These are phyloP conservation scores for Boletellus ananas DNA, from an alignment of 768 basidiomycete genomes.

Conservation along the genomic window DNA sequence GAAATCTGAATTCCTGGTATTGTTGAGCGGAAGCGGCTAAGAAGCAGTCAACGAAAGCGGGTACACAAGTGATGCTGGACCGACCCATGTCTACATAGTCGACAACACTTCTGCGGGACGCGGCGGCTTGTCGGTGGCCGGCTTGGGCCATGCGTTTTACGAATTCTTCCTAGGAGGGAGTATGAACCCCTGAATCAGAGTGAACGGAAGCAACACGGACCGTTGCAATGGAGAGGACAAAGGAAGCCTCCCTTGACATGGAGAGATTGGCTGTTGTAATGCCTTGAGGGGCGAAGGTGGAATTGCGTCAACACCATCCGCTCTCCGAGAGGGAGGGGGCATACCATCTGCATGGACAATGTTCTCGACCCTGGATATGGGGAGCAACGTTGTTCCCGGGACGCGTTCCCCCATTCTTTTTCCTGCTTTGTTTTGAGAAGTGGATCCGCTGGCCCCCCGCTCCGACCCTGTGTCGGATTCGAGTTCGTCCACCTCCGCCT, in stretches of 20 bases:
- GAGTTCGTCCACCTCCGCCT: constrained; percentile 33
- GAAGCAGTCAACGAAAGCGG: constrained; percentile 6
- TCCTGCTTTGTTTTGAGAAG: constrained; percentile 25
- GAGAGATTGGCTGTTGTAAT: constrained; percentile 59
- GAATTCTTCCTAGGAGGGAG: constrained; percentile 69
- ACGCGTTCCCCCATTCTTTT: constrained; percentile 40
- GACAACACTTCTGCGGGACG: constrained; percentile 54
- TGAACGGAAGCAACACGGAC: constrained; percentile 37
- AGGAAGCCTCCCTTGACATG: constrained; percentile 73
- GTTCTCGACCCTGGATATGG: constrained; percentile 63
- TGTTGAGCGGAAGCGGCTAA: constrained; percentile 56
- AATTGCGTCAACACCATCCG: constrained; percentile 14
- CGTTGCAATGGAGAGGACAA: constrained; percentile 71
- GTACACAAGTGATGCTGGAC: constrained; percentile 19
- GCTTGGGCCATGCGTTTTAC: constrained; percentile 71
- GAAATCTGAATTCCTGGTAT: constrained; percentile 68
- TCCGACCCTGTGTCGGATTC: constrained; percentile 34
- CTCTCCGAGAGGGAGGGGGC: constrained; percentile 21
- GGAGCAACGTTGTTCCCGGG: constrained; percentile 66
- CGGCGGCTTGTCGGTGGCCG: constrained; percentile 61
- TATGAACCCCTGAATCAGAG: constrained; percentile 10
- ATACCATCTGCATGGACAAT: constrained; percentile 77
- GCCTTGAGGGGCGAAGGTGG: constrained; percentile 34
- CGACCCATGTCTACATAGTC: constrained; percentile 75
- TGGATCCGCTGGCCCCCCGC: constrained; percentile 23